A percentile compares a stretch with the other conserved stretches of the same genome.
Conservation (phyloP, 345 rosid species). For the Euclidium syriacum region DNA sequence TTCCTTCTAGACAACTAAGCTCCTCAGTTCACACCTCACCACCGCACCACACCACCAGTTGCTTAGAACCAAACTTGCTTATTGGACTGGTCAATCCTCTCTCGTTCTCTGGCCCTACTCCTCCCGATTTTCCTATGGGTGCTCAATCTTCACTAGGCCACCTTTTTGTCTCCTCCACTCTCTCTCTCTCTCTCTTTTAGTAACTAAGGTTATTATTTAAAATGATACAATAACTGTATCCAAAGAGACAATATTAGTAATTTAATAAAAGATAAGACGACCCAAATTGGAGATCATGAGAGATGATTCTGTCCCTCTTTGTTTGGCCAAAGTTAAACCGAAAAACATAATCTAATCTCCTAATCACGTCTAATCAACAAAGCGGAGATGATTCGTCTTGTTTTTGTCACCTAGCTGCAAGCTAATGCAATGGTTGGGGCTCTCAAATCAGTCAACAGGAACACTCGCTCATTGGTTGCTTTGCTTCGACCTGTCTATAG, state of each 20-base stretch:
- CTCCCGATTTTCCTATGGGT: constrained; percentile 11
- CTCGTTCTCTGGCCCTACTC: constrained; percentile 13
- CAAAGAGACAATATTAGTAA: too few relatives aligned
- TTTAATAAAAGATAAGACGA: too few relatives aligned
- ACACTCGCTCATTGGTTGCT: constrained; percentile 31
- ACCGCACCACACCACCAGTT: constrained; percentile 11
- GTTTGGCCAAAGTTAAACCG: constrained; percentile 18
- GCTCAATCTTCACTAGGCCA: constrained; percentile 19
- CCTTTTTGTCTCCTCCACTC: constrained; percentile 8
- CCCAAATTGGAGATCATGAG: too few relatives aligned
- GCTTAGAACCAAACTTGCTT: constrained; percentile 24
- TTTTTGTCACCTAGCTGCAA: constrained; percentile 27
- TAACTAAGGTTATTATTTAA: too few relatives aligned
- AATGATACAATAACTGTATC: too few relatives aligned
- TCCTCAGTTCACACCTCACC: constrained; percentile 31
- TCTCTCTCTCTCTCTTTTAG: neutral
- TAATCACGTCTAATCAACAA: constrained; percentile 17
- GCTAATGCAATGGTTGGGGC: constrained; percentile 29
- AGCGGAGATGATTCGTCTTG: constrained; percentile 9
- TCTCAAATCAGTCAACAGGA: constrained; percentile 33
- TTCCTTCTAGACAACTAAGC: constrained; percentile 37
- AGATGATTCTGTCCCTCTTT: constrained; percentile 31
- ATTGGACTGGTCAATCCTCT: constrained; percentile 25
- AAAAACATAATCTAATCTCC: constrained; percentile 14
- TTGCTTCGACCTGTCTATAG: constrained; percentile 37